Evolutionary conservation across 2,329 filamentous ascomycete species (phyloP).

Genomic region (Ascochyta lentis): DNA sequence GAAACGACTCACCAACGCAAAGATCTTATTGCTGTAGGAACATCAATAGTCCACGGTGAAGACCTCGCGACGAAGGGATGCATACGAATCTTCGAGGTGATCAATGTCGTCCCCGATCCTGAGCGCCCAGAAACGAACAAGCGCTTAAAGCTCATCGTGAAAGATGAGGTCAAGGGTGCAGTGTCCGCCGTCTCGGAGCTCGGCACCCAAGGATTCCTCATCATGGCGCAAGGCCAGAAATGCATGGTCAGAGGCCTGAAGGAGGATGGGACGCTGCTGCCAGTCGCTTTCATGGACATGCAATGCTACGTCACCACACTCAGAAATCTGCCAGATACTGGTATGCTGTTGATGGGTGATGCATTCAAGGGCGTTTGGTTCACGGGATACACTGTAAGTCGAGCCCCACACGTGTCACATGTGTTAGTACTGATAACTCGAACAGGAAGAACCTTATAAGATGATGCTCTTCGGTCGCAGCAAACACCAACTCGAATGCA

Average conservation of each 20-base stretch:
- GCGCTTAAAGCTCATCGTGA: constrained; percentile 82
- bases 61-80: constrained; percentile 85
- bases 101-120: constrained; percentile 88
- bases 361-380: constrained; percentile 96
- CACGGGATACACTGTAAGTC: constrained; percentile 78
- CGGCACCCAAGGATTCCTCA: constrained; percentile 85
- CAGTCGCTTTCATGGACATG: constrained; percentile 97
- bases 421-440: constrained; percentile 17
- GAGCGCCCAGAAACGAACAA: constrained; percentile 84
- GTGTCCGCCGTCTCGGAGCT: constrained; percentile 87
- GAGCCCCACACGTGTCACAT: neutral
- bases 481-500: constrained; percentile 75
- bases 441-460: constrained; percentile 87
- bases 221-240: constrained; percentile 93
- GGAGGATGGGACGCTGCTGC: constrained; percentile 89
- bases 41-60: constrained; percentile 85
- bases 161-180: constrained; percentile 90
- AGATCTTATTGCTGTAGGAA: constrained; percentile 83
- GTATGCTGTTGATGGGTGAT: constrained; percentile 86
- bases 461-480: constrained; percentile 94
- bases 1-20: constrained; percentile 88
- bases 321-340: constrained; percentile 82
- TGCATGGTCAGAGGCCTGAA: constrained; percentile 96
- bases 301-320: constrained; percentile 89
- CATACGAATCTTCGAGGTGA: constrained; percentile 90